Conservation (phyloP, 176 grass and related monocot species). For the Avena eriantha region DNA sequence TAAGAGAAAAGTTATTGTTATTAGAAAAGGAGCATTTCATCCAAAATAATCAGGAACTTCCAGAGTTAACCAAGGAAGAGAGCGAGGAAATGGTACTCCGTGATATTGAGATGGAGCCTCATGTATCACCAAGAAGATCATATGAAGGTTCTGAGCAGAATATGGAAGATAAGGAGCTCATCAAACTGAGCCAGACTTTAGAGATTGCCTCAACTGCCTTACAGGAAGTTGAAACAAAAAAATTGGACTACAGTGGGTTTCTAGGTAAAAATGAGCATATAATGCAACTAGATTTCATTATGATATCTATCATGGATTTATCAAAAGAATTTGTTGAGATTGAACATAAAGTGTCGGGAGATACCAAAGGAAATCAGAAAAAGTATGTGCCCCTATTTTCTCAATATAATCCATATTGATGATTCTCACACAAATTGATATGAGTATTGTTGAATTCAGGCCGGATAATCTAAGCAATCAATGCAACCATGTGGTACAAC, state of each 20-base stretch:
- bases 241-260: constrained; percentile 41
- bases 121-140: constrained; percentile 49
- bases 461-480: constrained; percentile 55
- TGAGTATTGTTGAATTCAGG: constrained; percentile 60
- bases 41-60: constrained; percentile 40
- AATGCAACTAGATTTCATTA: constrained; percentile 66
- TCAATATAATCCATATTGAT: not conserved
- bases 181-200: constrained; percentile 53
- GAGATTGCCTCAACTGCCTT: constrained; percentile 53
- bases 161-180: constrained; percentile 52
- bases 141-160: constrained; percentile 44
- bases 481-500: constrained; percentile 63
- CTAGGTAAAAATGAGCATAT: constrained; percentile 64
- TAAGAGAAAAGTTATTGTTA: constrained; percentile 62
- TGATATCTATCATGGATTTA: constrained; percentile 66
- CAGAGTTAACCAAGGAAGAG: constrained; percentile 48
- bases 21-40: constrained; percentile 43
- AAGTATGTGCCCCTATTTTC: constrained; percentile 47
- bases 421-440: constrained; percentile 37
- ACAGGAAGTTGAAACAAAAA: constrained; percentile 59
- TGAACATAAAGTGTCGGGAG: constrained; percentile 60
- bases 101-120: constrained; percentile 67
- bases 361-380: constrained; percentile 56
- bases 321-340: constrained; percentile 71
- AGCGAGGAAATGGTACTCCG: constrained; percentile 60